Base-by-base conservation (phyloP, 1,139 yeast species). In the Suhomyces taliae region DNA sequence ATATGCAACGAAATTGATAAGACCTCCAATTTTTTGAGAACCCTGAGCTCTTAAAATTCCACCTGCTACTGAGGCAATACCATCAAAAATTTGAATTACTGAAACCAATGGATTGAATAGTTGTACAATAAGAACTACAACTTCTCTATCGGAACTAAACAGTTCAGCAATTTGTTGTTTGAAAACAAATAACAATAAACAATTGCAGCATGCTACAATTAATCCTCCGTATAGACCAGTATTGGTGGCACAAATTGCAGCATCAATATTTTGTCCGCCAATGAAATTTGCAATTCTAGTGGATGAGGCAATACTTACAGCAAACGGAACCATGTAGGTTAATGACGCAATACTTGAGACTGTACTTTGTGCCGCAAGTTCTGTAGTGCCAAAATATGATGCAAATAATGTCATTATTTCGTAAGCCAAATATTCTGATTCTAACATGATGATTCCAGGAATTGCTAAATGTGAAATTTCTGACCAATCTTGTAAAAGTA, bases 11-110 rank as follows among this genome's bases (percentile, higher is more conserved):
- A 90, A 73, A 60, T 90, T 90, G 40, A 90, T 77, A 34, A 83
- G 68, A 1, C 97, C 95, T 0, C 97, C 97, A 41, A 89, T 75
- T 45, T 82, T 81, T 63, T 91, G 97, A 60, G 83, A 76, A 0
- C 97, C 97, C 61, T 87, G 88, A 5, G 97, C 97, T 51, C 97
- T 72, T 44, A 90, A 67, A 41, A 90, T 81, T 1, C 97, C 95
- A 49, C 90, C 89, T 2, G 93, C 87, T 3, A 89, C 90, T 10
- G 90, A 85, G 26, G 93, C 90, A 37, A 89, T 65, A 0, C 95
- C 85, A 61, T 90, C 97, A 56, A 87, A 86, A 4, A 88, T 71
- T 57, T 88, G 93, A 52, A 87, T 77, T 1, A 85, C 56, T 0
- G 95, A 82, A 39, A 90, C 89, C 40, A 87, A 66, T 1, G 96